Base-by-base conservation (phyloP, 108 stramenopile genomes). In the Fistulifera pelliculosa region DNA sequence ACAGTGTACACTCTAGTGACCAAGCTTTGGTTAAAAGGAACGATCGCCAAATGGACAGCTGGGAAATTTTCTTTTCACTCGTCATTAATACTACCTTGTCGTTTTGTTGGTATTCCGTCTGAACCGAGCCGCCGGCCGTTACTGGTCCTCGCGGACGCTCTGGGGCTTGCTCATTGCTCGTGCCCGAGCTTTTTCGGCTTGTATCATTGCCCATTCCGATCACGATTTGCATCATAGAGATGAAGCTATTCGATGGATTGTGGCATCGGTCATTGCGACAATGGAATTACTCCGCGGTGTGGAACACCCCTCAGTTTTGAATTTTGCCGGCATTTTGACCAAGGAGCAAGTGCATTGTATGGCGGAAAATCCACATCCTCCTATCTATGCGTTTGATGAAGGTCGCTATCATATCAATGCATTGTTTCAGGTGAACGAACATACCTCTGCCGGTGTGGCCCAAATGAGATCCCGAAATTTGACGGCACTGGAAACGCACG, bases 81-180 rank as follows among this genome's bases (percentile, higher is more conserved):
- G 59, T 68, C 0, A 38, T 74, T 4, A 68, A 44, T 18, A 51
- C 73, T 0, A 54, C 74, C 42, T 19, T 75, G 24, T 44, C 65
- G 0, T 76, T 31, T 51, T 76, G 53, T 42, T 76, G 0, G 75
- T 76, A 27, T 76, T 76, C 64, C 75, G 75, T 6, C 58, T 76
- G 8, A 60, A 68, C 43, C 56, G 75, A 56, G 62, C 65, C 17
- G 66, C 65, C 0, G 65, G 42, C 0, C 65, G 70, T 40, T 76
- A 61, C 42, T 76, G 75, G 75, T 22, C 42, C 25, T 56, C 75
- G 4, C 48, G 75, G 27, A 41, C 21, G 47, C 49, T 27, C 23
- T 69, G 68, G 74, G 74, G 74, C 1, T 12, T 39, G 19, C 41
- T 75, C 23, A 60, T 75, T n/a, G 61, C 57, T n/a, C 16, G 15